phyloP scores from a whole-genome alignment of 1,139 yeast genomes.

The Cylindricascospora bacillispora region DNA sequence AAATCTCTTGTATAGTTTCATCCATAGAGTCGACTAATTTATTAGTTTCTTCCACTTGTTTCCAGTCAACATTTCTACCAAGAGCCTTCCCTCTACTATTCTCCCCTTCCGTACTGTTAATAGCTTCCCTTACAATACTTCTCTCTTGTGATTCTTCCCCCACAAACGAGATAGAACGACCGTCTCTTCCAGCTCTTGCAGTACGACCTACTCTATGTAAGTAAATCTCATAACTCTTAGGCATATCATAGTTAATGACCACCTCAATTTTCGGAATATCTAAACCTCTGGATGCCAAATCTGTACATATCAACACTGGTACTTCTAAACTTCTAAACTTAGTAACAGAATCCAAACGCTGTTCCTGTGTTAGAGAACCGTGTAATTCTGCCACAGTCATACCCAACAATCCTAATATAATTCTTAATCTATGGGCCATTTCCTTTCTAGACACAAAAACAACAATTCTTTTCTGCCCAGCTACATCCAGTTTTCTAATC shows the following conservation, averaged over 20 bases:
- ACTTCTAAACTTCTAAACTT: slow-evolving; percentile 71
- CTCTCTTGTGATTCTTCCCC: slow-evolving; percentile 84
- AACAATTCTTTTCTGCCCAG: slow-evolving; percentile 57
- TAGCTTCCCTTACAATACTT: slow-evolving; percentile 75
- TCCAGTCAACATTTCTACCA: slow-evolving; percentile 83
- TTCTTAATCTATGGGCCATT: slow-evolving; percentile 74
- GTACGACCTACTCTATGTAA: slow-evolving; percentile 98
- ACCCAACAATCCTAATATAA: slow-evolving; percentile 77
- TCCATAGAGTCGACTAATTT: slow-evolving; percentile 46
- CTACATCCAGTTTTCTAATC: slow-evolving; percentile 50
- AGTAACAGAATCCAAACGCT: slow-evolving; percentile 73
- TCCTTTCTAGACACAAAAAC: slow-evolving; percentile 89
- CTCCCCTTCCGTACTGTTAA: slow-evolving; percentile 41
- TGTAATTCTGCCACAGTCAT: slow-evolving; percentile 84
- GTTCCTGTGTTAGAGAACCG: slow-evolving; percentile 91
- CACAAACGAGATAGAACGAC: slow-evolving; percentile 83
- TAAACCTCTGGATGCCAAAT: slow-evolving; percentile 96
- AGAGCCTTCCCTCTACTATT: slow-evolving; percentile 41
- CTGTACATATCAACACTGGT: slow-evolving; percentile 88
- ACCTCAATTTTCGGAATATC: slow-evolving; percentile 96
- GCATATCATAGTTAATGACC: slow-evolving; percentile 93
- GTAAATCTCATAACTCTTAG: slow-evolving; percentile 79
- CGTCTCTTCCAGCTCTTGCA: slow-evolving; percentile 97
- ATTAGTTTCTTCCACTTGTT: slow-evolving; percentile 57
- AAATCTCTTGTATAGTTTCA: slow-evolving; percentile 55